Conservation (phyloP, 1,284 basidiomycete species). For the Irpex lacteus region DNA sequence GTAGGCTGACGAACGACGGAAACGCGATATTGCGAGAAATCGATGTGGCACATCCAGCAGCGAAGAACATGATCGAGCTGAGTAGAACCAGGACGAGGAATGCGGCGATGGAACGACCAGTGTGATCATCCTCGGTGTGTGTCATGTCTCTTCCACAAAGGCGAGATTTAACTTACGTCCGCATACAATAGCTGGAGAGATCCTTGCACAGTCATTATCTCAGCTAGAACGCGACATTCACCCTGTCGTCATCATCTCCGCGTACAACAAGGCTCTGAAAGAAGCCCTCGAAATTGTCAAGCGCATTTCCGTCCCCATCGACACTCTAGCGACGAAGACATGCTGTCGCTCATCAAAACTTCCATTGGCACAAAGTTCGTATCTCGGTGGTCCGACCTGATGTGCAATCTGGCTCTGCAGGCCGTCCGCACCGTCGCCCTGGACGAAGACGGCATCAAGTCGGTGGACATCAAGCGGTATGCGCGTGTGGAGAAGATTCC, state of each 20-base stretch:
- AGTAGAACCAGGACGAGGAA: conserved; percentile 96
- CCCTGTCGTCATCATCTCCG: conserved; percentile 97
- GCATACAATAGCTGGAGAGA: conserved; percentile 82
- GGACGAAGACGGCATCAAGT: conserved; percentile 69
- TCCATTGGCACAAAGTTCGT: conserved; percentile 99
- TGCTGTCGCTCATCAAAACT: conserved; percentile 97
- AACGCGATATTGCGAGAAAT: conserved; percentile 98
- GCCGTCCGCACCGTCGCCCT: conserved; percentile 85
- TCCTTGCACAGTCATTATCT: conserved; percentile 92
- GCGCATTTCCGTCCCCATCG: conserved; percentile 86
- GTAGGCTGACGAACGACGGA: conserved; percentile 93
- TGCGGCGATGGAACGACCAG: conserved; percentile 98
- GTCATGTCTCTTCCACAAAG: not conserved
- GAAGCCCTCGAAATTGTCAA: conserved; percentile 89
- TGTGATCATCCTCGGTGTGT: conserved; percentile 92
- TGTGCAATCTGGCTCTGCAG: conserved; percentile 93
- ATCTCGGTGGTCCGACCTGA: conserved; percentile 93
- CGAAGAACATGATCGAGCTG: conserved; percentile 99
- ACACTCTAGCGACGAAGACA: conserved; percentile 85
- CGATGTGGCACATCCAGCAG: conserved; percentile 96
- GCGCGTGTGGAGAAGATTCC: conserved; percentile 97
- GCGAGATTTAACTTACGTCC: not conserved
- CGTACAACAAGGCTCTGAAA: conserved; percentile 94
- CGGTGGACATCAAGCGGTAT: conserved; percentile 97
- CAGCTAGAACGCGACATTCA: conserved; percentile 96